Evolutionary conservation across 352 stramenopile species (phyloP), one percentile per base, ranked within the genome.

Genomic region (Globisporangium sylvaticum): DNA sequence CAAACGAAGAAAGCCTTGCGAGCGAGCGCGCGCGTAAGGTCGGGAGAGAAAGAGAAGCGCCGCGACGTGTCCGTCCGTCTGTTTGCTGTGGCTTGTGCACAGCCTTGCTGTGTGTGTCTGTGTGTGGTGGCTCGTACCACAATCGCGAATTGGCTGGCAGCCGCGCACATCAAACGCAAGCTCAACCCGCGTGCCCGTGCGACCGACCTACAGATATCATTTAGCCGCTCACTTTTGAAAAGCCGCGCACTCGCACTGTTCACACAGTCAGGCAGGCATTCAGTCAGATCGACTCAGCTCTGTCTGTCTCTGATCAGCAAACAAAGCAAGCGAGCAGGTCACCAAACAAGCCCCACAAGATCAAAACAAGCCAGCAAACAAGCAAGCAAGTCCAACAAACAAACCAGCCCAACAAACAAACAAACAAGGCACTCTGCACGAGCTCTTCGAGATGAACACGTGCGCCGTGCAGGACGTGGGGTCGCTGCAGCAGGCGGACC

Each of bases 401-500:
- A 25, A 12, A 18, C 54, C 18, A 20, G 7, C n/a, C n/a, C n/a
- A n/a, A n/a, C 54, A 29, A 46, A n/a, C 55, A 46, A 46, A 2
- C 27, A 25, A 12, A 18, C 54, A 22, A 22, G 4, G 53, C 53
- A 10, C 24, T 12, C 27, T 46, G 18, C 8, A 12, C 27, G 59
- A 37, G 59, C 27, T 54, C 42, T 65, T 65, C 18, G 32, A n/a
- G 27, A 68, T 92, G 84, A 90, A 92, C 69, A 89, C 79, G 15
- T 88, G 80, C 68, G 76, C 68, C 22, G 82, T 92, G 66, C 72
- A 81, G 60, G 67, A 79, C 66, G 83, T 93, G 1, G 61, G 68
- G 53, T 81, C 72, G 59, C 75, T 93, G n/a, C 81, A 83, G 58
- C 61, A 62, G 25, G 80, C 70, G 10, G 85, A 93, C 75, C 85